phyloP scores from a whole-genome alignment of 176 grass and related monocot species.

The Chloris gayana region DNA sequence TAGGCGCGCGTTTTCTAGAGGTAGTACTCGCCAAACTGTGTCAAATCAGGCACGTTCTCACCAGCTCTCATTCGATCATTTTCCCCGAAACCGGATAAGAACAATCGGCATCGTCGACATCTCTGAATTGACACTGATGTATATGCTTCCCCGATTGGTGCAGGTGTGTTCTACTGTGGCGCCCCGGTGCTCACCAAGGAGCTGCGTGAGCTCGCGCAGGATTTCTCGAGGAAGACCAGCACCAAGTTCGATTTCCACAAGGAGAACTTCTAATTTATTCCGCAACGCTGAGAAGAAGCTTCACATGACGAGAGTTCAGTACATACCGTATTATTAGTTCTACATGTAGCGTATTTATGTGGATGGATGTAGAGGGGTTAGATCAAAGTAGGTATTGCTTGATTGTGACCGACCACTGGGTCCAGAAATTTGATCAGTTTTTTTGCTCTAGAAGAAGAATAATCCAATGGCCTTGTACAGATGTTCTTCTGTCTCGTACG shows the following conservation, averaged over 20 bases:
- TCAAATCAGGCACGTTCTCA: conserved; percentile 31
- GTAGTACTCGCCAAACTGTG: neutral
- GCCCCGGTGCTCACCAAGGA: conserved; percentile 72
- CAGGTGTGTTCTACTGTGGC: conserved; percentile 96
- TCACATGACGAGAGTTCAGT: conserved; percentile 12
- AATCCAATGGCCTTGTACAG: conserved; percentile 46
- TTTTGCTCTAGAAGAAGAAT: conserved; percentile 43
- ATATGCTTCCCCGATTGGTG: conserved; percentile 25
- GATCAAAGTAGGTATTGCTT: conserved; percentile 50
- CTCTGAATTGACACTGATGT: conserved; percentile 4
- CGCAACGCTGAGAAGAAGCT: neutral
- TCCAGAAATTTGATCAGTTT: conserved; percentile 37
- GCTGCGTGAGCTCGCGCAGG: conserved; percentile 64
- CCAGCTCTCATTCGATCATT: conserved; percentile 13
- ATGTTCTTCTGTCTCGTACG: conserved; percentile 30
- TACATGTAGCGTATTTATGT: conserved; percentile 19
- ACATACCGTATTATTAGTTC: conserved; percentile 26
- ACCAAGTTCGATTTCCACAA: conserved; percentile 96
- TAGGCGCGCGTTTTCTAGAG: neutral
- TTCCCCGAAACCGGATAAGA: neutral
- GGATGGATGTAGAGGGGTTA: conserved; percentile 11
- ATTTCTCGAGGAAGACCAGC: conserved; percentile 78
- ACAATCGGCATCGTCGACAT: neutral
- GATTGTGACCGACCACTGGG: conserved; percentile 26
- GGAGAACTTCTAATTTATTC: conserved; percentile 80